Evolutionary conservation across 345 rosid genomes (phyloP), one percentile per base, ranked within the genome.

Genomic region (Arabis alpina): DNA sequence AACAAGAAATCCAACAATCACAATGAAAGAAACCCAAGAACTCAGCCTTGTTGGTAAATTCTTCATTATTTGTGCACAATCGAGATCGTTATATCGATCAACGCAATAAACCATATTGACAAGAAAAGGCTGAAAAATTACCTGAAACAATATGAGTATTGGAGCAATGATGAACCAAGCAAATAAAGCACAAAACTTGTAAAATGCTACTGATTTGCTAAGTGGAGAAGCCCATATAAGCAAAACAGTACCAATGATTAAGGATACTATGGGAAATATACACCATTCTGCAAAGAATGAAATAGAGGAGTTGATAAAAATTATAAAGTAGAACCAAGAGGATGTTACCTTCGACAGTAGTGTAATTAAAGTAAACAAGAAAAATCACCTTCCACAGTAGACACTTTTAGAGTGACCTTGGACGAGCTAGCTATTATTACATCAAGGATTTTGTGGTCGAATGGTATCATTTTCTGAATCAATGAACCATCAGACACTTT

Each of bases 401-500:
- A 84, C 74, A 91, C 79, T 74, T 85, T 83, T 37, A 87, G 43
- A 28, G 68, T 73, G 68, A 72, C 79, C 0, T 41, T 70, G 25
- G 86, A 80, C 55, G 85, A 69, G 71, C 82, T 59, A 27, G 57
- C 39, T 42, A 78, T 49, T 78, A 95, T 76, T 44, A 91, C 52
- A 71, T 87, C 93, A 57, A 88, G 67, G 53, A 88, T 64, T 75
- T 81, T 88, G 62, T 81, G 80, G 74, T 84, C 88, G 66, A 87
- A 88, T 60, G 93, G 91, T 12, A 93, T 87, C 93, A 88, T 87
- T 6, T 81, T 63, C 42, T 75, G 82, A 64, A 41, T 80, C 97
- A 95, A 91, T 40, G 76, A 70, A 74, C 88, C 89, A 78, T 87
- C 84, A 12, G 77, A 80, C 45, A 82, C 82, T 75, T 88, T 86